Percentiles rank a stretch among this genome's conserved stretches.
Conservation (phyloP, 2,329 filamentous ascomycete species). For the Neofusicoccum kwambonambiense region DNA sequence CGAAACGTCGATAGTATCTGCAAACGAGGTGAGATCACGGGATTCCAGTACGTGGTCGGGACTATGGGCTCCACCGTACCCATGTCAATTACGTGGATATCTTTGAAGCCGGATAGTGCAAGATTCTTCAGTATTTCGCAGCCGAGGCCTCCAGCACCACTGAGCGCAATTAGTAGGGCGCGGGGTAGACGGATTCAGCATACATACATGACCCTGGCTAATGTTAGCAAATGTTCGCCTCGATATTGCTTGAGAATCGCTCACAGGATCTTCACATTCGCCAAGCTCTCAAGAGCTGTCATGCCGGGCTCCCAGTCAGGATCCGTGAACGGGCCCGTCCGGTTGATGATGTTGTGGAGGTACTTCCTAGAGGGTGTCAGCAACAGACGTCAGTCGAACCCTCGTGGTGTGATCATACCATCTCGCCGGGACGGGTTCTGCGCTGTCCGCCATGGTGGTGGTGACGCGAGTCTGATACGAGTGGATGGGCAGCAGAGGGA, state of each 20-base stretch:
- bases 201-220: conserved; percentile 39
- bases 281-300: conserved; percentile 44
- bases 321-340: conserved; percentile 79
- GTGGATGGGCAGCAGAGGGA: neutral
- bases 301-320: conserved; percentile 52
- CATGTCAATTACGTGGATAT: conserved; percentile 99
- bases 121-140: conserved; percentile 97
- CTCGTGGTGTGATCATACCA: neutral
- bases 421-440: conserved; percentile 19
- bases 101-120: conserved; percentile 89
- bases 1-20: conserved; percentile 96
- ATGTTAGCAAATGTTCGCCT: neutral
- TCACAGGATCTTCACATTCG: conserved; percentile 60
- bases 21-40: conserved; percentile 14
- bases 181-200: neutral
- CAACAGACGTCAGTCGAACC: neutral
- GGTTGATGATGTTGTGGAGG: conserved; percentile 75
- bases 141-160: conserved; percentile 88
- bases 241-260: conserved; percentile 30
- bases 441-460: conserved; percentile 28
- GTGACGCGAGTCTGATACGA: neutral
- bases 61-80: conserved; percentile 50
- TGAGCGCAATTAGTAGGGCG: conserved; percentile 48
- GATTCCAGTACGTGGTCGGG: neutral
- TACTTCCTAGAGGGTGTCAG: conserved; percentile 62